These are phyloP conservation scores for Camillea tinctor DNA, from an alignment of 2,329 filamentous ascomycete genomes.

Conservation along the genomic window DNA sequence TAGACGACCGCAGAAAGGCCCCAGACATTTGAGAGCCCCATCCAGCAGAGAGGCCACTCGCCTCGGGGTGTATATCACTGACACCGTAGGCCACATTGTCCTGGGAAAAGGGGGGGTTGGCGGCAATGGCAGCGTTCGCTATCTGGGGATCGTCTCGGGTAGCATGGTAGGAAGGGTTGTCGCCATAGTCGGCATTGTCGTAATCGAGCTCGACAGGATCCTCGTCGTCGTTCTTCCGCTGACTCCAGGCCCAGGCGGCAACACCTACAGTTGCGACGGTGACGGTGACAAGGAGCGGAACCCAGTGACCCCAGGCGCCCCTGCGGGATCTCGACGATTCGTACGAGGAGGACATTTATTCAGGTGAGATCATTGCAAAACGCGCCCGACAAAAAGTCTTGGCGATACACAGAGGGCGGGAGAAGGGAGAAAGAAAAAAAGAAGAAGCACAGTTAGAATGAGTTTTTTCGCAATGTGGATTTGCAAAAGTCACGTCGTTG, in stretches of 20 bases:
- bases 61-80: slow-evolving; percentile 34
- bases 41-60: slow-evolving; percentile 44
- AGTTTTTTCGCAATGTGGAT: not conserved
- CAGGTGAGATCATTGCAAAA: slow-evolving; percentile 39
- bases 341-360: slow-evolving; percentile 61
- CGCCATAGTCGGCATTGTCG: slow-evolving; percentile 46
- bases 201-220: slow-evolving; percentile 54
- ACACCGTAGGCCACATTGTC: slow-evolving; percentile 44
- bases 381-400: slow-evolving; percentile 17
- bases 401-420: slow-evolving; percentile 5
- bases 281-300: slow-evolving; percentile 82
- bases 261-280: slow-evolving; percentile 84
- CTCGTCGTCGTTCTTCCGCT: slow-evolving; percentile 71
- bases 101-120: slow-evolving; percentile 39
- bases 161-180: slow-evolving; percentile 50
- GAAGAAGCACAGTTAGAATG: slow-evolving; percentile 4
- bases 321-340: slow-evolving; percentile 61
- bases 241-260: slow-evolving; percentile 92
- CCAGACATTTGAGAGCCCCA: slow-evolving; percentile 79
- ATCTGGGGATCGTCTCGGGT: slow-evolving; percentile 34
- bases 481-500: slow-evolving; percentile 1
- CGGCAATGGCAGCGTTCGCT: slow-evolving; percentile 31
- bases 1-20: slow-evolving; percentile 77
- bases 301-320: slow-evolving; percentile 77
- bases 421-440: slow-evolving; percentile 6